Base-by-base conservation (phyloP, 805 yeast species). In the Candida chauliodis region DNA sequence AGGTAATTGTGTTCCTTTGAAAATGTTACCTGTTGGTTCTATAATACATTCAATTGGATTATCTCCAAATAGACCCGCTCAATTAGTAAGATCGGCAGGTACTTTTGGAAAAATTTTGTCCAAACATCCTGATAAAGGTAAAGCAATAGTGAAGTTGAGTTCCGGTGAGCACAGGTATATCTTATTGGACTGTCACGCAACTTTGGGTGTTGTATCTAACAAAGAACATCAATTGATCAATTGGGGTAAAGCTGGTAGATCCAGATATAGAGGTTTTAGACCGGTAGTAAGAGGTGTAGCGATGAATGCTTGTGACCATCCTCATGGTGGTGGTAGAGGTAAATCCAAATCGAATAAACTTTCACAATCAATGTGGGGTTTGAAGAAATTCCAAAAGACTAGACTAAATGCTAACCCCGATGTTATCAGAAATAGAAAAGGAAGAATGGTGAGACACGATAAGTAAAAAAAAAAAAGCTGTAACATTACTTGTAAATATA, bases 301-400 rank as follows among this genome's bases (percentile, higher is more conserved):
- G 35, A 88, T 87, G 96, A 93, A 93, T 68, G 93, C 93, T 47
- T 79, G 81, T 59, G 97, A 93, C 65, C 99, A 93, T 71, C 99
- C 99, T 48, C 90, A 88, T 56, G 99, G 99, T 74, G 99, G 99
- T 82, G 99, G 99, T 69, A 82, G 99, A 76, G 99, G 99, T 78
- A 93, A 93, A 66, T 85, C 95, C 44, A 93, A 93, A 80, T 87
- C 96, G 47, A 90, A 91, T 67, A 91, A 88, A 70, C 75, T 84
- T 43, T 86, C 98, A 14, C 87, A 84, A 72, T 85, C 96, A 40
- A 95, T 95, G 61, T 91, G 98, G 96, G 99, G 99, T 55, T 82
- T 81, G 44, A 91, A 91, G 75, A 95, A 93, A 62, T 84, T 87
- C 40, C 90, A 79, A 71, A 90, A 88, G 78, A 93, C 98, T 11